Evolutionary conservation across 768 basidiomycete genomes (phyloP).

Genomic region (Lactarius sanguifluus): DNA sequence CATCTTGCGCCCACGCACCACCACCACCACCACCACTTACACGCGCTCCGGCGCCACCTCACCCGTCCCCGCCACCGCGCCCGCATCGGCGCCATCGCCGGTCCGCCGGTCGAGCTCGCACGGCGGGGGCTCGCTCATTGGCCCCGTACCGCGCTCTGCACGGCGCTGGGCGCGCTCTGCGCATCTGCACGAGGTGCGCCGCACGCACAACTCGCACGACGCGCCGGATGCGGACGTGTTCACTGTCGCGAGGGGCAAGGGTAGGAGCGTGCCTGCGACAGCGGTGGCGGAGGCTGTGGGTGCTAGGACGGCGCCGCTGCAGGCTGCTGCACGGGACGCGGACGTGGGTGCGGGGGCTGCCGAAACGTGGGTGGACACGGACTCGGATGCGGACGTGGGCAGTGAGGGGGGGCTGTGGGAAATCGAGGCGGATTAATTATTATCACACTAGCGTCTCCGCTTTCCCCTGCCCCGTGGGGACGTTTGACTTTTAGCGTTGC

Average conservation of each 20-base stretch:
- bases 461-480: background rate
- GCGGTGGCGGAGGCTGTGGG: background rate
- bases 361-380: constrained; percentile 29
- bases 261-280: background rate
- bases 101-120: constrained; percentile 51
- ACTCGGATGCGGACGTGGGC: constrained; percentile 19
- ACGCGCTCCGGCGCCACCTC: background rate
- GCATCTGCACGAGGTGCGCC: constrained; percentile 64
- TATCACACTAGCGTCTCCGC: background rate
- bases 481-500: background rate
- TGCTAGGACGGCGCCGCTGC: background rate
- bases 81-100: constrained; percentile 29
- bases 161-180: constrained; percentile 64
- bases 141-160: constrained; percentile 45
- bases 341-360: background rate
- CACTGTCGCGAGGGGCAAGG: background rate
- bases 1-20: background rate
- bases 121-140: constrained; percentile 33
- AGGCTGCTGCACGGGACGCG: too few species aligned
- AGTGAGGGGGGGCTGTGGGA: constrained; percentile 3
- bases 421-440: background rate
- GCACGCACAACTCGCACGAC: background rate
- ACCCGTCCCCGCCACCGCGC: constrained; percentile 20
- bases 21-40: background rate
- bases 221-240: constrained; percentile 4